Evolutionary conservation across 2,329 filamentous ascomycete genomes (phyloP).

Genomic region (Fusarium luffae): DNA sequence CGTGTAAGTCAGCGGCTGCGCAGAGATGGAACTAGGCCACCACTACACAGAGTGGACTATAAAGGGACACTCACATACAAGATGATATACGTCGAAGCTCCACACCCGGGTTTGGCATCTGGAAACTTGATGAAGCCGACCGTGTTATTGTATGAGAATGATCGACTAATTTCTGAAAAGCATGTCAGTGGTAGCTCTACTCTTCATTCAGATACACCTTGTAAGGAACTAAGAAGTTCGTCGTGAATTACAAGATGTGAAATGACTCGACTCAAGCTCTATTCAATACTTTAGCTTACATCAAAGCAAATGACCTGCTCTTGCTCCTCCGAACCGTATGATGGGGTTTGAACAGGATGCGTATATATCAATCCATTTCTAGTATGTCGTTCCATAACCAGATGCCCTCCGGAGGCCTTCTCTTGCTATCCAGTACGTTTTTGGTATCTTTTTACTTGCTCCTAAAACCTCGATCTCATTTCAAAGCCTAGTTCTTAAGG

Average conservation of each 20-base stretch:
- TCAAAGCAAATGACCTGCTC: conserved; percentile 22
- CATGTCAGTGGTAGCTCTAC: neutral
- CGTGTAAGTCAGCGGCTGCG: conserved; percentile 21
- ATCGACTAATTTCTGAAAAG: neutral
- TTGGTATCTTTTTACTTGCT: conserved; percentile 36
- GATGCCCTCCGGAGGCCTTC: conserved; percentile 21
- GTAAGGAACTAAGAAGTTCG: neutral
- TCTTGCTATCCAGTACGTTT: conserved; percentile 11
- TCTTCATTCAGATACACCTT: neutral
- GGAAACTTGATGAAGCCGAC: neutral
- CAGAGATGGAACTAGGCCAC: neutral
- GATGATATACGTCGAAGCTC: neutral
- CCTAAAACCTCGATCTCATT: conserved; percentile 9
- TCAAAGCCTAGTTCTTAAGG: conserved; percentile 10
- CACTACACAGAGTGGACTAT: neutral
- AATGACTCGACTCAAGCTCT: conserved; percentile 30
- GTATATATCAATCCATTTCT: conserved; percentile 20
- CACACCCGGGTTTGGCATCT: neutral
- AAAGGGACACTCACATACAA: neutral
- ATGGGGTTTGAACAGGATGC: conserved; percentile 9
- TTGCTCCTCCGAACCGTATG: conserved; percentile 7
- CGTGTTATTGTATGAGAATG: neutral
- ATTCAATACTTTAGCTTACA: conserved; percentile 12
- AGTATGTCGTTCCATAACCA: conserved; percentile 12
- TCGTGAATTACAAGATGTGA: neutral